Conservation (phyloP, 2,329 filamentous ascomycete genomes). For the Botryotinia convoluta region DNA sequence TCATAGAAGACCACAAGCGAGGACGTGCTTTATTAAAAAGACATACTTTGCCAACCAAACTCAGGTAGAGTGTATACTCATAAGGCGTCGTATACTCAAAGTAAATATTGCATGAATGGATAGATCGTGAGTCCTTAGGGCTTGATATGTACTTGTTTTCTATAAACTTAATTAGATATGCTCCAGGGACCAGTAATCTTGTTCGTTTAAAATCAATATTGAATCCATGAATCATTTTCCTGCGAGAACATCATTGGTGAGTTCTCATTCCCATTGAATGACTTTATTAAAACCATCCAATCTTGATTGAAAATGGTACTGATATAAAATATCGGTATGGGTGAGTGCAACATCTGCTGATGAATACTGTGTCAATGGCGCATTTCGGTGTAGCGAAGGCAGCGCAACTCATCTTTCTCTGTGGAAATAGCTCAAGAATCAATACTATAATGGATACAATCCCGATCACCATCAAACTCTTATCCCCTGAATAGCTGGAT, state of each 20-base stretch:
- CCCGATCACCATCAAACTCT: neutral
- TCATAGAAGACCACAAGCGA: neutral
- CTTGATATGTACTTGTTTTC: neutral
- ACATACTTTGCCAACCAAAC: neutral
- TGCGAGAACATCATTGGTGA: neutral
- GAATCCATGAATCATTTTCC: neutral
- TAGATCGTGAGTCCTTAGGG: neutral
- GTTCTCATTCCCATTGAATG: neutral
- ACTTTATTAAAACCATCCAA: neutral
- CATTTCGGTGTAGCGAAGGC: neutral
- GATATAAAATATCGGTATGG: neutral
- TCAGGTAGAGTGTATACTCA: neutral
- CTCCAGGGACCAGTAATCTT: neutral
- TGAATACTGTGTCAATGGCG: neutral
- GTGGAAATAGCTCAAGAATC: neutral
- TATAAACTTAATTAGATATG: neutral
- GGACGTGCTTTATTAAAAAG: neutral
- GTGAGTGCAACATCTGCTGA: neutral
- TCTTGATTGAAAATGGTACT: neutral
- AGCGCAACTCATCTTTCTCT: neutral
- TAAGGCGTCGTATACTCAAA: neutral
- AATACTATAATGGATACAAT: neutral
- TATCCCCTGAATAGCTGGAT: neutral
- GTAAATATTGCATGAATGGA: neutral
- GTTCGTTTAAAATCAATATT: neutral